These are phyloP conservation scores for Lepidium africanum DNA, from an alignment of 345 rosid genomes.

Conservation along the genomic window DNA sequence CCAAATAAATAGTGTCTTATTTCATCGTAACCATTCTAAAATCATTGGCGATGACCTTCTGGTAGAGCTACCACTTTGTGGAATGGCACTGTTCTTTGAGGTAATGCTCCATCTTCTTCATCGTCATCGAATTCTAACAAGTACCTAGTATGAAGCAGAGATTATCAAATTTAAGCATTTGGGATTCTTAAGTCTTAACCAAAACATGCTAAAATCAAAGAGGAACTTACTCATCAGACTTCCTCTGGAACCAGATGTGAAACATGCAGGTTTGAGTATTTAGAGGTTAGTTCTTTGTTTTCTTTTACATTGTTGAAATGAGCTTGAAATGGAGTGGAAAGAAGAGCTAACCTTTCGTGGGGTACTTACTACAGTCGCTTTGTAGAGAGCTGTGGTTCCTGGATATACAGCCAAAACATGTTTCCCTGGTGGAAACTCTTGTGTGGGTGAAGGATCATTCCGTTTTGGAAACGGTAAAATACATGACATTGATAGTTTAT, in stretches of 20 bases:
- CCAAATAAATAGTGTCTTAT: neutral
- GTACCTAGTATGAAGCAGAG: conserved; percentile 41
- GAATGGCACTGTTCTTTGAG: conserved; percentile 77
- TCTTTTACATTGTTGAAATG: conserved; percentile 14
- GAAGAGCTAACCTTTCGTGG: conserved; percentile 65
- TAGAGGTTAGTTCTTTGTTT: conserved; percentile 2
- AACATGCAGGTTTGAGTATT: neutral
- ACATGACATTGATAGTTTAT: conserved; percentile 71
- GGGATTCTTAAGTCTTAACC: neutral
- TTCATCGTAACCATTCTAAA: neutral
- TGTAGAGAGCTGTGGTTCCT: conserved; percentile 90
- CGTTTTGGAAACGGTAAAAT: conserved; percentile 78
- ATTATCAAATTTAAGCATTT: neutral
- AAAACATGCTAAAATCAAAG: neutral
- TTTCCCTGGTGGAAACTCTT: conserved; percentile 57
- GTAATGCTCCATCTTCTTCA: conserved; percentile 92
- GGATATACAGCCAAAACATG: conserved; percentile 99
- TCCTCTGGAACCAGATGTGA: conserved; percentile 52
- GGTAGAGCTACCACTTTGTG: conserved; percentile 79
- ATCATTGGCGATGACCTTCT: conserved; percentile 73
- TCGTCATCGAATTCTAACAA: conserved; percentile 91
- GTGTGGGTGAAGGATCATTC: conserved; percentile 49
- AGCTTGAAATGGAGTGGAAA: conserved; percentile 61
- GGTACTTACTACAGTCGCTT: conserved; percentile 78
- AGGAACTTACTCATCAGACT: conserved; percentile 76